Evolutionary conservation across 345 rosid species (phyloP).

Genomic region (Brassica rapa): DNA sequence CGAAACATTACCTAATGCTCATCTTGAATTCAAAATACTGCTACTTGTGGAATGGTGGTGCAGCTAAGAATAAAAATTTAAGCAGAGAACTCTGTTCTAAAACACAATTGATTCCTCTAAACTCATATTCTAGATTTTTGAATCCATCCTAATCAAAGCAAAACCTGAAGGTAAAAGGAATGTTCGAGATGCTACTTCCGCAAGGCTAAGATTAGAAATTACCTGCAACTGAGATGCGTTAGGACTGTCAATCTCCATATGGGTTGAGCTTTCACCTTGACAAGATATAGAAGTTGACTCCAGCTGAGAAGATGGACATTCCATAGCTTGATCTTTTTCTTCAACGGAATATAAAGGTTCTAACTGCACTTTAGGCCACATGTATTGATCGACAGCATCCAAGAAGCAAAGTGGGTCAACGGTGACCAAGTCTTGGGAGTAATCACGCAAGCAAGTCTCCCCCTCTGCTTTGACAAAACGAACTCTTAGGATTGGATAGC

Average conservation of each 20-base stretch:
- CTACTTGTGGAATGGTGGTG: background rate
- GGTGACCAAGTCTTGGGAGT: slow-evolving; percentile 54
- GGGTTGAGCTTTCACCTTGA: slow-evolving; percentile 55
- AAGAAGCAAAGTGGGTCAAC: slow-evolving; percentile 80
- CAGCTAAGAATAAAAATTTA: background rate
- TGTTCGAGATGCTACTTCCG: slow-evolving; percentile 23
- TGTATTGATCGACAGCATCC: slow-evolving; percentile 65
- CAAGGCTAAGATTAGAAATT: slow-evolving; percentile 12
- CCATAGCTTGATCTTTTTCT: slow-evolving; percentile 43
- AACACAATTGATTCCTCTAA: slow-evolving; percentile 40
- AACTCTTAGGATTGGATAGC: slow-evolving; percentile 69
- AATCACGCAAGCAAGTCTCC: slow-evolving; percentile 64
- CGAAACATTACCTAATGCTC: slow-evolving; percentile 7
- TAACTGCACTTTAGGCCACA: slow-evolving; percentile 60
- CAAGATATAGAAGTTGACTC: slow-evolving; percentile 49
- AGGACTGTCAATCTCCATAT: slow-evolving; percentile 47
- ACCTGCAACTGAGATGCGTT: slow-evolving; percentile 62
- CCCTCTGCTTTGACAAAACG: slow-evolving; percentile 71
- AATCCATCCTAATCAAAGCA: slow-evolving; percentile 21
- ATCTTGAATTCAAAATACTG: background rate
- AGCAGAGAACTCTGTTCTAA: slow-evolving; percentile 11
- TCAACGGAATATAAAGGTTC: slow-evolving; percentile 43
- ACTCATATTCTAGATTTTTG: slow-evolving; percentile 31
- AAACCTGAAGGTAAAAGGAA: background rate
- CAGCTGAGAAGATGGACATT: slow-evolving; percentile 42